Conservation (phyloP, 805 yeast genomes). For the Schwanniomyces yamadae region DNA sequence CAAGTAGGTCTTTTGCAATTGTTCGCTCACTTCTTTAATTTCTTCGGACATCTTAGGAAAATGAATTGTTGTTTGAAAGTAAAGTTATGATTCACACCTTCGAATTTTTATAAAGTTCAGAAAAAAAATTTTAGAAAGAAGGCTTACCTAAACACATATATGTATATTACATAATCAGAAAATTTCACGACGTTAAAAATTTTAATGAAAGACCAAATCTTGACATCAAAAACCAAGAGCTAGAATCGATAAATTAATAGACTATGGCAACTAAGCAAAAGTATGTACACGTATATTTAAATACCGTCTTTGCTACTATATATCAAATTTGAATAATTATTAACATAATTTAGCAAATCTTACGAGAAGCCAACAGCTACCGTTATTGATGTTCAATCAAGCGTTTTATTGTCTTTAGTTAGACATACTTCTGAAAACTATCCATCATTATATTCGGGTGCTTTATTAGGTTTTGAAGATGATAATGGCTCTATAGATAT, state of each 20-base stretch:
- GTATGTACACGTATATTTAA: constrained; percentile 12
- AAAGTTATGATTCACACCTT: background rate
- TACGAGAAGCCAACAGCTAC: constrained; percentile 38
- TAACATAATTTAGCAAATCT: constrained; percentile 13
- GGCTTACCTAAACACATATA: constrained; percentile 3
- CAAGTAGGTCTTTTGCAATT: constrained; percentile 70
- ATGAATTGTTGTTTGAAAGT: background rate
- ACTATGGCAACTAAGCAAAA: constrained; percentile 16
- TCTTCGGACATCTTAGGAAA: constrained; percentile 39
- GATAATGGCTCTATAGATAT: constrained; percentile 48
- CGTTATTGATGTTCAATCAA: constrained; percentile 47
- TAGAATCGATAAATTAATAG: background rate
- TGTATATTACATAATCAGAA: constrained; percentile 2
- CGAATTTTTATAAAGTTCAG: constrained; percentile 2
- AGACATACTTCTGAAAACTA: constrained; percentile 65
- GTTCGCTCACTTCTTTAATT: constrained; percentile 68
- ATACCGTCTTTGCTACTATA: background rate
- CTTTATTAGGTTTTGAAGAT: constrained; percentile 71
- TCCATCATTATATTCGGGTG: constrained; percentile 66
- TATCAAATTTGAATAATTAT: background rate
- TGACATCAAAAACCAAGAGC: background rate
- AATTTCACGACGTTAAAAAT: constrained; percentile 4
- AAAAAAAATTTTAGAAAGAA: constrained; percentile 8
- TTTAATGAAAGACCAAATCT: background rate
- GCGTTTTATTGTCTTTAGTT: constrained; percentile 56